A percentile compares a stretch with the other conserved stretches of the same genome.
phyloP scores from a whole-genome alignment of 495 filamentous ascomycete species.

The Rostrohypoxylon terebratum region DNA sequence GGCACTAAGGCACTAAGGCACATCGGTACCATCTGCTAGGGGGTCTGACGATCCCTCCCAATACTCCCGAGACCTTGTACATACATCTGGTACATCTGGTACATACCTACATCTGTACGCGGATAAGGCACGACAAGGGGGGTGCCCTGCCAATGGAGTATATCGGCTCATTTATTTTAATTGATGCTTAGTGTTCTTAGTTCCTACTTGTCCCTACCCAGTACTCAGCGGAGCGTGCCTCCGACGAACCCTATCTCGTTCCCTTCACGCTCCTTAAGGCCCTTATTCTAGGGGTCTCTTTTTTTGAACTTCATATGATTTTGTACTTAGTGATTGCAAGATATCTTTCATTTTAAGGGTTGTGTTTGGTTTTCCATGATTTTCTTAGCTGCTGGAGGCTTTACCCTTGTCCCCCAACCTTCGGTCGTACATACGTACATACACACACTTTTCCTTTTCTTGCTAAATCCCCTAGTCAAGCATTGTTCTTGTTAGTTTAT shows the following conservation, averaged over 20 bases:
- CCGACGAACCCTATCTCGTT: slow-evolving; percentile 39
- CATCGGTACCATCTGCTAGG: background rate
- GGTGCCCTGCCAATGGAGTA: slow-evolving; percentile 43
- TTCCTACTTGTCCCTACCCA: slow-evolving; percentile 11
- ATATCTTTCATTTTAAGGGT: slow-evolving; percentile 28
- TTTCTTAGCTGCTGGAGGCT: slow-evolving; percentile 25
- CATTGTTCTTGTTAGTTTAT: background rate
- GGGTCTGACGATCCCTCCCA: slow-evolving; percentile 40
- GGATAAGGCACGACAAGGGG: slow-evolving; percentile 45
- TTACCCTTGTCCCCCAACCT: slow-evolving; percentile 20
- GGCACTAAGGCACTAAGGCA: background rate
- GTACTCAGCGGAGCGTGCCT: slow-evolving; percentile 45
- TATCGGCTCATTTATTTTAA: slow-evolving; percentile 46
- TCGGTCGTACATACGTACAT: slow-evolving; percentile 18
- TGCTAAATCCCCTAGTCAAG: slow-evolving; percentile 22
- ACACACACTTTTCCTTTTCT: slow-evolving; percentile 19
- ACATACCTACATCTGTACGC: slow-evolving; percentile 26
- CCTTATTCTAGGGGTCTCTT: slow-evolving; percentile 31
- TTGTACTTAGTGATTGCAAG: slow-evolving; percentile 32
- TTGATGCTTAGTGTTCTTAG: slow-evolving; percentile 44
- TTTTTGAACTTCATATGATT: slow-evolving; percentile 37
- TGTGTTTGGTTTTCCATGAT: slow-evolving; percentile 26
- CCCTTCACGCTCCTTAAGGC: slow-evolving; percentile 40
- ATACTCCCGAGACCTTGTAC: slow-evolving; percentile 43
- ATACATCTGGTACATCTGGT: slow-evolving; percentile 4